Evolutionary conservation across 148 eudicot species (phyloP), one percentile per base, ranked within the genome.

Genomic region (Amaranthus palmeri): DNA sequence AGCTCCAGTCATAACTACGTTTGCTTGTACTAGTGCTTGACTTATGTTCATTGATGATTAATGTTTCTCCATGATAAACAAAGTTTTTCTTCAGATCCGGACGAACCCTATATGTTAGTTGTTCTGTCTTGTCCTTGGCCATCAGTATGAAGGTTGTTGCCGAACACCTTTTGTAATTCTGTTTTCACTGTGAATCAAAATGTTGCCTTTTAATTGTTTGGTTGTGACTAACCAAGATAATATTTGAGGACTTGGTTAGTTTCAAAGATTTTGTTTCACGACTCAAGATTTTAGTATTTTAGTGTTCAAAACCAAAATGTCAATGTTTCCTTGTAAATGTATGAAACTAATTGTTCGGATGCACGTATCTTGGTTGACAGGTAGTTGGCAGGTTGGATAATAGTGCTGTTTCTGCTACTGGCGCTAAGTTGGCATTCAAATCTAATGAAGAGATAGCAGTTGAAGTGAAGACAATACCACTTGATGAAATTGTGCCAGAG

Each of bases 301-400:
- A 18, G 0, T 69, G 55, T 4, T 4, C 5, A 3, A 0, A 4
- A 8, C 15, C 2, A 18, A 12, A 46, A n/a, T n/a, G n/a, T 48
- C 36, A 53, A 4, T 49, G 10, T 40, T 71, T 36, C 11, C 54
- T 67, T 6, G 5, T 44, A 14, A 25, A 25, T 25, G 11, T 17
- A 40, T 41, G n/a, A 64, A 0, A 4, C 5, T 55, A 45, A 10
- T 58, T 48, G 25, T 49, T 15, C 8, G 67, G 54, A 44, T 36
- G 50, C 67, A 79, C 56, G 54, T 67, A 10, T 47, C 40, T 36
- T 62, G 66, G 52, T 79, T 75, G 54, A 68, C 80, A 95, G 97
- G 63, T 95, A 83, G 92, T 95, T 67, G 96, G 97, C 25, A 85
- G 98, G 75, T 90, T 95, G 43, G 97, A 95, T 78, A 95, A 95